A percentile compares a stretch with the other conserved stretches of the same genome.
phyloP scores from a whole-genome alignment of 1,139 yeast genomes.

The Suzukiozyma palmioleophila region DNA sequence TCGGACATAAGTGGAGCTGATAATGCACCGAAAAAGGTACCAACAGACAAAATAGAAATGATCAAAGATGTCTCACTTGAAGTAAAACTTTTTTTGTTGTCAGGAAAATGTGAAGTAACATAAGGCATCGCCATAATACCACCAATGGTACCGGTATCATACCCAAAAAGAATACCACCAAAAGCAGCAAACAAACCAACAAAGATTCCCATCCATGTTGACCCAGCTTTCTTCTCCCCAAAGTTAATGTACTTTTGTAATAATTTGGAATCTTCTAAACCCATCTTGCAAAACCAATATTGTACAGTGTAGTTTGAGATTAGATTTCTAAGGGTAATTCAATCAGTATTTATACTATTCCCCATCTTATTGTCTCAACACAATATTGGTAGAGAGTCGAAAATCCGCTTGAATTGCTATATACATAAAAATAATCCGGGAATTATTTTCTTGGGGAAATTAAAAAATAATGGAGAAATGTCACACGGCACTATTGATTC shows the following conservation, averaged over 20 bases:
- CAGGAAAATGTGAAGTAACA: constrained; percentile 46
- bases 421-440: neutral
- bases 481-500: neutral
- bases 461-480: neutral
- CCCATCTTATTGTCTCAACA: neutral
- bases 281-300: constrained; percentile 18
- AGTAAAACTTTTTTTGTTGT: constrained; percentile 25
- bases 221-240: constrained; percentile 46
- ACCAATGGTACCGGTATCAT: constrained; percentile 77
- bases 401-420: neutral
- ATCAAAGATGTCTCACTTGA: constrained; percentile 59
- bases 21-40: constrained; percentile 68
- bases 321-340: too few relatives aligned
- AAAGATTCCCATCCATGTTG: constrained; percentile 44
- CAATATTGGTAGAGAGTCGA: neutral
- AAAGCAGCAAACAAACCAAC: constrained; percentile 52
- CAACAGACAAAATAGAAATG: constrained; percentile 65
- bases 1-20: constrained; percentile 54
- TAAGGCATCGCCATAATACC: constrained; percentile 73
- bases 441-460: neutral
- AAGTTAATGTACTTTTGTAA: constrained; percentile 29
- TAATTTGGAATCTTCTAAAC: constrained; percentile 33
- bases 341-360: too few relatives aligned
- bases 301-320: too few relatives aligned
- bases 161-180: constrained; percentile 69